A percentile compares a stretch with the other conserved stretches of the same genome.
Conservation (phyloP, 78 protist genomes). For the Reticulomyxa filosa region DNA sequence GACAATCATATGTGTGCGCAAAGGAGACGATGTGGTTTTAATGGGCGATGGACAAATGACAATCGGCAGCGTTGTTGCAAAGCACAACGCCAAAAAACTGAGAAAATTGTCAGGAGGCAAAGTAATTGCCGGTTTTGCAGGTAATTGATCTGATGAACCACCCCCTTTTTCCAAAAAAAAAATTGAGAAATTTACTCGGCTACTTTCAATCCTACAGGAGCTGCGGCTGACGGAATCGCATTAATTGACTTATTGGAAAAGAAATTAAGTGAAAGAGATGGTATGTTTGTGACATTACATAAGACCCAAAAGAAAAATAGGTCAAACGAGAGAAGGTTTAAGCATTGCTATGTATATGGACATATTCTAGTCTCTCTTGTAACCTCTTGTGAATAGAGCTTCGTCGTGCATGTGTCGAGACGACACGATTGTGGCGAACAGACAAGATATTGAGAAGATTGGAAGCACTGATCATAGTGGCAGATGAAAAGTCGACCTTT, state of each 20-base stretch:
- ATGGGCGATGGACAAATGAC: conserved; percentile 23
- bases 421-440: conserved; percentile 1
- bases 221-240: conserved; percentile 8
- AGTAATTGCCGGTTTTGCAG: conserved; percentile 7
- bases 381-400: conserved; percentile 3
- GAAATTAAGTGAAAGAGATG: conserved; percentile 1
- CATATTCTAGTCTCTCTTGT: too few species aligned
- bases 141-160: too few species aligned
- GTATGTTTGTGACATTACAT: too few species aligned
- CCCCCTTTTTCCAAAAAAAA: too few species aligned
- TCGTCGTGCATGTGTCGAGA: conserved; percentile 4
- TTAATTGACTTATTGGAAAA: neutral
- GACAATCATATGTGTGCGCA: conserved; percentile 21
- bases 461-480: conserved; percentile 2
- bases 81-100: conserved; percentile 6
- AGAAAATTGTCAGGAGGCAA: neutral
- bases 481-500: neutral
- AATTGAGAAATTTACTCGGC: neutral
- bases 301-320: too few species aligned
- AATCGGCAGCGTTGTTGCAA: conserved; percentile 6
- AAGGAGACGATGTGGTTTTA: conserved; percentile 15
- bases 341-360: too few species aligned
- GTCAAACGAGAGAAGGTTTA: too few species aligned
- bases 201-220: neutral
- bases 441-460: conserved; percentile 10